These are phyloP conservation scores for Agastache rugosa DNA, from an alignment of 257 asterid genomes.

Conservation along the genomic window DNA sequence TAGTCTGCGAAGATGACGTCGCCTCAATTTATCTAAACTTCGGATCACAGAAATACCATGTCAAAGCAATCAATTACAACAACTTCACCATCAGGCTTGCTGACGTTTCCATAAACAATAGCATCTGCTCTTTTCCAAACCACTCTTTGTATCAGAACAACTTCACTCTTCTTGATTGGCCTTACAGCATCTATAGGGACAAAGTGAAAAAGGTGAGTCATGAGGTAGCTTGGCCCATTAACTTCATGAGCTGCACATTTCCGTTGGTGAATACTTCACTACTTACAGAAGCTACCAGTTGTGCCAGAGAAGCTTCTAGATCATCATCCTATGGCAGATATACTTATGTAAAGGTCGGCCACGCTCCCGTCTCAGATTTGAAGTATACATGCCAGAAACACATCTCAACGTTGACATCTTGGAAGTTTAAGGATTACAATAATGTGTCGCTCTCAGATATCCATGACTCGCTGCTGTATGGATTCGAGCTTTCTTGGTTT, in stretches of 20 bases:
- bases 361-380: not conserved
- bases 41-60: conserved; percentile 22
- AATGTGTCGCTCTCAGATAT: conserved; percentile 38
- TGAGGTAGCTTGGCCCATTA: not conserved
- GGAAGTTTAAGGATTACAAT: not conserved
- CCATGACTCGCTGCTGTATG: conserved; percentile 47
- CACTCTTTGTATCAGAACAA: no score
- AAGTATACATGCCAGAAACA: not conserved
- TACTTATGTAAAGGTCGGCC: not conserved
- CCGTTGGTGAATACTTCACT: not conserved
- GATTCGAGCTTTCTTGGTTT: conserved; percentile 52
- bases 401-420: not conserved
- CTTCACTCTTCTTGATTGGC: no score
- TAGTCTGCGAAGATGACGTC: conserved; percentile 41
- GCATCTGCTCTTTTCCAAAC: conserved; percentile 23
- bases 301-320: not conserved
- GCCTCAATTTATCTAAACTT: conserved; percentile 27
- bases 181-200: not conserved
- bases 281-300: no score
- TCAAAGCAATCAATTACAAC: conserved; percentile 35
- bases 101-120: conserved; percentile 34
- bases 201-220: no score
- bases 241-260: conserved; percentile 10
- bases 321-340: not conserved
- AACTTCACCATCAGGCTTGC: conserved; percentile 36